These are phyloP conservation scores for Globisporangium sylvaticum DNA, from an alignment of 352 stramenopile genomes.

Conservation along the genomic window DNA sequence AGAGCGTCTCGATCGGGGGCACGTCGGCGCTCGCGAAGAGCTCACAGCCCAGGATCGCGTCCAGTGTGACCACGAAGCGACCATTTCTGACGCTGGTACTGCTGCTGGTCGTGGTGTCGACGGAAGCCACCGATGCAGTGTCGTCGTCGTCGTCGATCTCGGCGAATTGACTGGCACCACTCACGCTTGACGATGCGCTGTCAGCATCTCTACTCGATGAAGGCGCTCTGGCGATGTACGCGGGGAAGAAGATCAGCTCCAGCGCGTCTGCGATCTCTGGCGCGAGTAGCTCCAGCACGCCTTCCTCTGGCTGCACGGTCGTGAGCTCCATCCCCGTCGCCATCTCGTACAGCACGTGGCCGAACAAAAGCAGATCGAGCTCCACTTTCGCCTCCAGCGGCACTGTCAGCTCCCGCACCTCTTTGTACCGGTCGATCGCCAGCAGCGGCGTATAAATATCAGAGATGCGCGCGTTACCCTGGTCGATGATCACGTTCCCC, in stretches of 20 bases:
- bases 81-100: constrained; percentile 27
- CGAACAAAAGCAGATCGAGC: constrained; percentile 67
- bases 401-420: constrained; percentile 53
- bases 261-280: constrained; percentile 60
- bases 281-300: constrained; percentile 44
- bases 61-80: constrained; percentile 34
- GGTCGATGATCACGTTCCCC: constrained; percentile 63
- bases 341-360: constrained; percentile 78
- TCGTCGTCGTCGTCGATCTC: constrained; percentile 1
- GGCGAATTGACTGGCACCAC: neutral
- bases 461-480: constrained; percentile 45
- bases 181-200: neutral
- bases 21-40: constrained; percentile 43
- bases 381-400: constrained; percentile 60
- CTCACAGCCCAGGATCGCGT: constrained; percentile 29
- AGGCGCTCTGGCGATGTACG: constrained; percentile 1
- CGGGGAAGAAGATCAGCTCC: constrained; percentile 46
- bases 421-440: constrained; percentile 49
- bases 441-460: constrained; percentile 68
- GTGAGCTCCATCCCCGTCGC: constrained; percentile 56
- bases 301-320: constrained; percentile 34
- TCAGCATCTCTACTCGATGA: neutral
- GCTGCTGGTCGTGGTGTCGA: neutral
- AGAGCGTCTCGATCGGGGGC: constrained; percentile 46
- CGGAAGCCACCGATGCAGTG: neutral